These are phyloP conservation scores for Trichopus zeylanicus DNA, from an alignment of 116 monocot species.

Conservation along the genomic window DNA sequence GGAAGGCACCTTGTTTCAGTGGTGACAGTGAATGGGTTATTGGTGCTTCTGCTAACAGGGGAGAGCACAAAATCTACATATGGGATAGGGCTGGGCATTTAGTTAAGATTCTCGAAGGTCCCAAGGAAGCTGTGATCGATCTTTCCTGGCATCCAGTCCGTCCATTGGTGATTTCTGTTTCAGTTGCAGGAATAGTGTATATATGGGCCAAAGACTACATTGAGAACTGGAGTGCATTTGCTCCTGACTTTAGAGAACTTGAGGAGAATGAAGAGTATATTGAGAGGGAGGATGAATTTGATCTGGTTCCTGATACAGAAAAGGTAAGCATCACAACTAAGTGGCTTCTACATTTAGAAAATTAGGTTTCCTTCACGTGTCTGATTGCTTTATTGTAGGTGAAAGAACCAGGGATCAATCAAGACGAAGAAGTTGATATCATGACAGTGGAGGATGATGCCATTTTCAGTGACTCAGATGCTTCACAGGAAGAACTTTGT, in stretches of 20 bases:
- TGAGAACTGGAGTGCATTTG: constrained; percentile 99
- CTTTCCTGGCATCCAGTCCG: constrained; percentile 86
- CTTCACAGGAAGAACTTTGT: constrained; percentile 61
- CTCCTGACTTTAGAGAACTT: constrained; percentile 97
- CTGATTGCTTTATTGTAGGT: constrained; percentile 33
- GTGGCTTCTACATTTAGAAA: too few species aligned
- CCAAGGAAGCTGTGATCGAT: constrained; percentile 94
- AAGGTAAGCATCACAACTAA: constrained; percentile 30
- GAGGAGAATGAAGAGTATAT: constrained; percentile 99
- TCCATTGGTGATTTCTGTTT: constrained; percentile 83
- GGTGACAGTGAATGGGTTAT: constrained; percentile 98
- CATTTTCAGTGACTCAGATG: constrained; percentile 65
- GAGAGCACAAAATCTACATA: constrained; percentile 94
- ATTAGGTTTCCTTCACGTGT: too few species aligned
- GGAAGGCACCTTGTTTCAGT: constrained; percentile 99
- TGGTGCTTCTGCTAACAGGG: constrained; percentile 92
- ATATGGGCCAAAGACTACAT: constrained; percentile 99
- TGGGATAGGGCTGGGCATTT: constrained; percentile 90
- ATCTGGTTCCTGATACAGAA: constrained; percentile 62
- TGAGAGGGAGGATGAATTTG: too few species aligned
- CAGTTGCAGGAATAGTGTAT: constrained; percentile 71
- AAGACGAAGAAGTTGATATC: too few species aligned
- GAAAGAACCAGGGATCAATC: constrained; percentile 31
- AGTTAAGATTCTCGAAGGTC: constrained; percentile 91
- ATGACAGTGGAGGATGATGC: constrained; percentile 46